Evolutionary conservation across 2,329 filamentous ascomycete genomes (phyloP).

Genomic region (Monilinia polystroma): DNA sequence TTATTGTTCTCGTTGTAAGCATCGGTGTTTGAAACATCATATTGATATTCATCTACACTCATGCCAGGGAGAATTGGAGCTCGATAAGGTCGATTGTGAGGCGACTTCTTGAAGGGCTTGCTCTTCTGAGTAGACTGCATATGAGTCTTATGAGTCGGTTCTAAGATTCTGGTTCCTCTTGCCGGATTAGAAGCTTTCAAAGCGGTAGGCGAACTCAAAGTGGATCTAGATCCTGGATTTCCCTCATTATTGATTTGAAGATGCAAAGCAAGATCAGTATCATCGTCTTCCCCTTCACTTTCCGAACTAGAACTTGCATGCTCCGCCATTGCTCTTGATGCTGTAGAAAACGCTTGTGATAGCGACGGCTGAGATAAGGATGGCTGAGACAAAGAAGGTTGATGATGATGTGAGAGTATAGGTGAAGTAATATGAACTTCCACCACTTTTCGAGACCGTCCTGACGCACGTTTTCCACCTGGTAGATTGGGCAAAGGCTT

Average conservation of each 20-base stretch:
- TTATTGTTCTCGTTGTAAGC: background rate
- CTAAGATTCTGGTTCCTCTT: background rate
- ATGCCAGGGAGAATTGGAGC: slow-evolving; percentile 22
- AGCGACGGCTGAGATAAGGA: slow-evolving; percentile 33
- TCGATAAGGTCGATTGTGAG: slow-evolving; percentile 11
- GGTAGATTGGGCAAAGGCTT: background rate
- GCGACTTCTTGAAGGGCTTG: slow-evolving; percentile 8
- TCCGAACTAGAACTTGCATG: slow-evolving; percentile 19
- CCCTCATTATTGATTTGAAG: slow-evolving; percentile 26
- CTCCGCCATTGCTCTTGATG: slow-evolving; percentile 28
- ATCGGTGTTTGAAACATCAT: background rate
- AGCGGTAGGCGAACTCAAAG: background rate
- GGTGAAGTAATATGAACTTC: slow-evolving; percentile 4
- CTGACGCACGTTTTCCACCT: slow-evolving; percentile 9
- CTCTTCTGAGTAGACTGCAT: background rate
- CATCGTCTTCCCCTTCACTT: slow-evolving; percentile 28
- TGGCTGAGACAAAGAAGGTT: slow-evolving; percentile 28
- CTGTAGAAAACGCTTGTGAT: slow-evolving; percentile 30
- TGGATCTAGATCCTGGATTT: slow-evolving; percentile 17
- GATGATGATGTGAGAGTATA: background rate
- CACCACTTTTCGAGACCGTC: slow-evolving; percentile 19
- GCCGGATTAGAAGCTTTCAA: slow-evolving; percentile 10
- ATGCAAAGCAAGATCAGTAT: slow-evolving; percentile 26
- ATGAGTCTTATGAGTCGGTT: slow-evolving; percentile 7
- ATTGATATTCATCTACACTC: slow-evolving; percentile 18